Conservation (phyloP, 148 eudicot genomes). For the Tetragonia tetragonoides region DNA sequence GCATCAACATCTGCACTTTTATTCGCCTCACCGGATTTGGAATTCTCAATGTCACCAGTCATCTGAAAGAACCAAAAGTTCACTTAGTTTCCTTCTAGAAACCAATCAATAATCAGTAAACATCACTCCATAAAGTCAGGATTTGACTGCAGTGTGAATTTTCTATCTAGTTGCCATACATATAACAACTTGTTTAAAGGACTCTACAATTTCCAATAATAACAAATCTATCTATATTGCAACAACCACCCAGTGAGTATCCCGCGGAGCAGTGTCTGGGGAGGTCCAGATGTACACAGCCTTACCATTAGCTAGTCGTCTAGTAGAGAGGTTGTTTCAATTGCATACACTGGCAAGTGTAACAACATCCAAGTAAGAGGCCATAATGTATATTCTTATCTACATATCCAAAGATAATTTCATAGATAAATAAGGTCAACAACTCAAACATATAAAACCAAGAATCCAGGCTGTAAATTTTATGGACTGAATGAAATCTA, state of each 20-base stretch:
- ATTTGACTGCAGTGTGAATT: neutral
- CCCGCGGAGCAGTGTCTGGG: no score
- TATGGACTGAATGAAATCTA: no score
- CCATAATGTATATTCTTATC: no score
- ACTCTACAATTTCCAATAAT: neutral
- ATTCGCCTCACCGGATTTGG: constrained; percentile 35
- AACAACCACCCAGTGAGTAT: no score
- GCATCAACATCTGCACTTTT: constrained; percentile 27
- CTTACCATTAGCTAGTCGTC: no score
- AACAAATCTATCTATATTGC: neutral
- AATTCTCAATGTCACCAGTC: constrained; percentile 61
- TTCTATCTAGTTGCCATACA: neutral
- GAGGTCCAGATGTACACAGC: no score
- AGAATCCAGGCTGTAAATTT: no score
- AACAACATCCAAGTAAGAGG: neutral
- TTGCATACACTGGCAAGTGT: neutral
- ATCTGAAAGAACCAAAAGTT: constrained; percentile 34
- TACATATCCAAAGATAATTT: no score
- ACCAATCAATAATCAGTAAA: neutral
- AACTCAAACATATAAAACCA: no score
- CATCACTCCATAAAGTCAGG: neutral
- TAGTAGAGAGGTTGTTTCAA: no score
- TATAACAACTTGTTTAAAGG: neutral
- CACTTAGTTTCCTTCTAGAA: neutral
- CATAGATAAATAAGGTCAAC: no score